These are phyloP conservation scores for Onygenales sp. DNA, from an alignment of 2,329 filamentous ascomycete species.

Conservation along the genomic window DNA sequence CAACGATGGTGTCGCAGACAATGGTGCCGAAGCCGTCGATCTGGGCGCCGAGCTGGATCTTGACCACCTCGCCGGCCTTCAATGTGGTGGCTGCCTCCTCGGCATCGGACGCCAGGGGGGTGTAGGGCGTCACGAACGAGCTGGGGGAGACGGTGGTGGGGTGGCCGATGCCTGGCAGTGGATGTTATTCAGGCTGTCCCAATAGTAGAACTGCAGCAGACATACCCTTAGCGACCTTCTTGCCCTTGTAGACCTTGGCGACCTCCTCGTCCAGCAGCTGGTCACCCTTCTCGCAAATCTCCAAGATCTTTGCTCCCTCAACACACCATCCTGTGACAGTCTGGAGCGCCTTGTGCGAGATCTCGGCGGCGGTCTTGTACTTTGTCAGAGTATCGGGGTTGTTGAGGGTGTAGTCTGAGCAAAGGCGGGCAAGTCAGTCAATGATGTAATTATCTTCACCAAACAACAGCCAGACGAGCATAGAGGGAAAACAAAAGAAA, in stretches of 20 bases:
- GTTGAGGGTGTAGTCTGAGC: slow-evolving; percentile 72
- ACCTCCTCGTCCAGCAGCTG: slow-evolving; percentile 90
- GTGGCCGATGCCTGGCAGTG: slow-evolving; percentile 65
- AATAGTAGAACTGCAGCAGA: slow-evolving; percentile 10
- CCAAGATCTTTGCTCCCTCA: slow-evolving; percentile 83
- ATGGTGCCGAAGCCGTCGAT: slow-evolving; percentile 96
- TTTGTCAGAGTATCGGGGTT: slow-evolving; percentile 95
- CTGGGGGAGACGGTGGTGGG: slow-evolving; percentile 91
- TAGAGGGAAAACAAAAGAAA: neutral
- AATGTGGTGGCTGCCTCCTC: slow-evolving; percentile 72
- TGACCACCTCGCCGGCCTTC: slow-evolving; percentile 78
- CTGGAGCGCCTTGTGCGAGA: slow-evolving; percentile 91
- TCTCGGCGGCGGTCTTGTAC: slow-evolving; percentile 93
- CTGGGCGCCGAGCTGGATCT: slow-evolving; percentile 98
- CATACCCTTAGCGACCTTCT: slow-evolving; percentile 87
- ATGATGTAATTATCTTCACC: slow-evolving; percentile 2
- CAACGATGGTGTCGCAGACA: slow-evolving; percentile 83
- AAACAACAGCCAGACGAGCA: neutral
- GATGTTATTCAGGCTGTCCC: too few relatives aligned
- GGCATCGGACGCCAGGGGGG: slow-evolving; percentile 76
- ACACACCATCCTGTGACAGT: slow-evolving; percentile 65
- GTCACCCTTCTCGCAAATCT: slow-evolving; percentile 92
- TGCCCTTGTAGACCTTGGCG: slow-evolving; percentile 93
- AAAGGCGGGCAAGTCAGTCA: slow-evolving; percentile 3
- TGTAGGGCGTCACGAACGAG: slow-evolving; percentile 94